Evolutionary conservation across 140 eudicot genomes (phyloP).

Genomic region (Bidens hawaiensis): DNA sequence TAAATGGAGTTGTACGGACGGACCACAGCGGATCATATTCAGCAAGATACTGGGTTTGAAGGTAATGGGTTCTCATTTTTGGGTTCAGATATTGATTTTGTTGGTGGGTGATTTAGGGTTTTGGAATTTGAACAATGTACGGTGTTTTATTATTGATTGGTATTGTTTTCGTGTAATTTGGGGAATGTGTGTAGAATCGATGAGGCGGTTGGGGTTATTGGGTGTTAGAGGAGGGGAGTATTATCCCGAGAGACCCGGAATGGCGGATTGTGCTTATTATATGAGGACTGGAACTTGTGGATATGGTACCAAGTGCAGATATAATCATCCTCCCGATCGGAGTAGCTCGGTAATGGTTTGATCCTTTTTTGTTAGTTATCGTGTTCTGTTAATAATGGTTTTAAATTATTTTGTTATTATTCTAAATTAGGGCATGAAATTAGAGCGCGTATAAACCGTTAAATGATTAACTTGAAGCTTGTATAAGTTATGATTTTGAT

Average conservation of each 20-base stretch:
- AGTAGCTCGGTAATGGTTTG: conserved; percentile 49
- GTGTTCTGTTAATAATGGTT: background rate
- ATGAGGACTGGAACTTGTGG: conserved; percentile 91
- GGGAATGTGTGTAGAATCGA: conserved; percentile 56
- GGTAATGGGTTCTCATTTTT: conserved; percentile 26
- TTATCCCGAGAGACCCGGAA: conserved; percentile 87
- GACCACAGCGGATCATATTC: conserved; percentile 45
- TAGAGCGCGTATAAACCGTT: background rate
- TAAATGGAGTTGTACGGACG: conserved; percentile 88
- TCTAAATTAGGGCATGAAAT: background rate
- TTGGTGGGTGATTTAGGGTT: conserved; percentile 13
- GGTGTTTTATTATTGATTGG: background rate
- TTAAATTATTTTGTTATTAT: background rate
- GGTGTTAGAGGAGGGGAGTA: conserved; percentile 56
- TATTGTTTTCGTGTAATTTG: conserved; percentile 1
- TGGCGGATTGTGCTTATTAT: conserved; percentile 77
- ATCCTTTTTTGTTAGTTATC: background rate
- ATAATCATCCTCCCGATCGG: conserved; percentile 88
- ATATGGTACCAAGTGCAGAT: conserved; percentile 86
- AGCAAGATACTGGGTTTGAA: conserved; percentile 59
- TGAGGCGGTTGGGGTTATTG: conserved; percentile 60
- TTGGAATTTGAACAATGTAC: conserved; percentile 11
- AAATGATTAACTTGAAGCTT: no score
- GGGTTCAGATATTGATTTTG: background rate
- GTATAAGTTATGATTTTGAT: no score